A percentile compares a stretch with the other conserved stretches of the same genome.
Evolutionary conservation across 2,329 filamentous ascomycete genomes (phyloP).

Genomic region (Neurospora sp.): DNA sequence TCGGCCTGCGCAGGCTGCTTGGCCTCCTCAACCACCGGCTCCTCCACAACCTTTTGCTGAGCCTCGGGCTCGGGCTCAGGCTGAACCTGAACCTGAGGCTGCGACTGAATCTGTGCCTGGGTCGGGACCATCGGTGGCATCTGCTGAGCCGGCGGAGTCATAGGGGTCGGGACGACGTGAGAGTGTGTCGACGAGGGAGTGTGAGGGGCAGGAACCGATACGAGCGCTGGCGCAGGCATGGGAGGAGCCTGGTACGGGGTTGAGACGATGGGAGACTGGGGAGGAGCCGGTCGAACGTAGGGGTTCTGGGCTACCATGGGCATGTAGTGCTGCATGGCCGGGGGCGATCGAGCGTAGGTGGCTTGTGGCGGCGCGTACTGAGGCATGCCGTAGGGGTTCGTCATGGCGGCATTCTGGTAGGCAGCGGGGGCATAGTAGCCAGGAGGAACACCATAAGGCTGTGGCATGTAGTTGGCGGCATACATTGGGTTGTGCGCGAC

Average conservation of each 20-base stretch:
- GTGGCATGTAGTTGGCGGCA: constrained; percentile 36
- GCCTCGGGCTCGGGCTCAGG: constrained; percentile 1
- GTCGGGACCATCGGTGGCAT: constrained; percentile 12
- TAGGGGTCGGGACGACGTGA: constrained; percentile 24
- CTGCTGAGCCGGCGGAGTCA: constrained; percentile 38
- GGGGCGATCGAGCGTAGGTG: constrained; percentile 37
- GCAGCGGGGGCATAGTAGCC: constrained; percentile 40
- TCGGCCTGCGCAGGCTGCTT: constrained; percentile 9
- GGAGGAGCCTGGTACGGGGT: constrained; percentile 47
- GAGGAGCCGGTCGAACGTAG: constrained; percentile 33
- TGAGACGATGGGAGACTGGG: constrained; percentile 35
- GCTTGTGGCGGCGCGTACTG: constrained; percentile 28
- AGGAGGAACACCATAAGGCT: constrained; percentile 18
- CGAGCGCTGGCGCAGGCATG: constrained; percentile 25
- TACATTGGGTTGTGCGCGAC: constrained; percentile 32
- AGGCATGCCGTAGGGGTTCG: constrained; percentile 34
- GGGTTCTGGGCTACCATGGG: constrained; percentile 37
- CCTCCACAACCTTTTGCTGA: background rate
- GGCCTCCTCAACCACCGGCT: background rate
- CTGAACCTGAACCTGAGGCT: background rate
- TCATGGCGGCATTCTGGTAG: constrained; percentile 43
- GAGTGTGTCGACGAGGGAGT: constrained; percentile 46
- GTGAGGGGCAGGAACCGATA: constrained; percentile 34
- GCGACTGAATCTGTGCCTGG: background rate
- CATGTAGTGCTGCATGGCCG: constrained; percentile 44